Base-by-base conservation (phyloP, 2,329 filamentous ascomycete species). In the Ophiosphaerella herpotricha region DNA sequence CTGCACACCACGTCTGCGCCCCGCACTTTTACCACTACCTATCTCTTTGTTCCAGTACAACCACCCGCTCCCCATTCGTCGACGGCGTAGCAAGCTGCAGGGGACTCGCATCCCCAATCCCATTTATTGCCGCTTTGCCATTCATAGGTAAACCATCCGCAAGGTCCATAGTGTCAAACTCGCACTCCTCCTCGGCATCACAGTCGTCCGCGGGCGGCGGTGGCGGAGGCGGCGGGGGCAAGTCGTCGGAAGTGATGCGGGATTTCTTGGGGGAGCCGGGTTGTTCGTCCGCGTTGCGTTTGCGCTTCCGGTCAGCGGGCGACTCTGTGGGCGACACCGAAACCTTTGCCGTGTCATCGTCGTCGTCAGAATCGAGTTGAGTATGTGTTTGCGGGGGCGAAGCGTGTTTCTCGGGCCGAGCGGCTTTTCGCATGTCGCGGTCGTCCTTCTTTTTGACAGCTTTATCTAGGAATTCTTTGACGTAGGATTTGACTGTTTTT, bases 381-480 rank as follows among this genome's bases (percentile, higher is more conserved):
- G 18, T 21, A 21, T 21, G 18, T 21, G 18, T 21, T 21, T 21
- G 18, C 2, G 18, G 18, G 18, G 18, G 18, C 18, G 18, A 21
- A 21, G 18, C 18, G 18, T 21, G 18, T 21, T 57, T 52, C 55
- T 67, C 54, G 1, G 79, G 77, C 13, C 57, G 63, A 6, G 57
- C 52, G 8, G 51, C 51, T 66, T 85, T 88, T 54, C 82, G 82
- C 70, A 85, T 85, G 58, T 92, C 86, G 12, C 64, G 55, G 85
- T 82, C 54, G 81, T 61, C 85, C 53, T 78, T 79, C 63, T 88
- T 90, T 75, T 82, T 79, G 2, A 93, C 86, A 0, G 91, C 92
- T 67, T 91, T 92, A 52, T 95, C 90, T 66, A 97, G 87, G 72
- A 88, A 97, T 43, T 91, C 87, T 55, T 89, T 87, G 50, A 92